Base-by-base conservation (phyloP, 352 stramenopile genomes). In the Phytophthora pini region DNA sequence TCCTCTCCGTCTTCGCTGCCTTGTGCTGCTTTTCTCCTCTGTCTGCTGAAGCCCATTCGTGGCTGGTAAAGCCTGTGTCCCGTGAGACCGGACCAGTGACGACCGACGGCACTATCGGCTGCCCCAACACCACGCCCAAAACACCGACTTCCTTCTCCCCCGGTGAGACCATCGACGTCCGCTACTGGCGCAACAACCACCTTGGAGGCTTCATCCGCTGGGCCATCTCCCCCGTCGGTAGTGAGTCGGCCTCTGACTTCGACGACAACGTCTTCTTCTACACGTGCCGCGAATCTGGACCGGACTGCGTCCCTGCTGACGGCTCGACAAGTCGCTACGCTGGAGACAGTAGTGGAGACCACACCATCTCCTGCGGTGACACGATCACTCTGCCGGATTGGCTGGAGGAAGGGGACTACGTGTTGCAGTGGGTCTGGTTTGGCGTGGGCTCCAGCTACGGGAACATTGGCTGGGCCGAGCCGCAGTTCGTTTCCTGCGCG, bases 381-480 rank as follows among this genome's bases (percentile, higher is more conserved):
- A 84, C 77, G n/a, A 75, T 88, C 64, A 82, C 61, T 41, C 67
- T 88, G 0, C 79, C 79, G 0, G 65, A 85, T 50, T 82, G 77
- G 70, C 48, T 84, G 1, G 49, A 59, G 11, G 60, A 73, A 27
- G 79, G 79, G 3, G 79, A 88, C 65, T 88, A 88, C 41, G 77
- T 87, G 34, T 53, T 89, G 49, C 80, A 89, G 56, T 87, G 77
- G 80, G 74, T 75, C 20, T 87, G 80, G 80, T 77, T 83, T 24
- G 59, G 62, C 15, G 77, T 65, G 10, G 80, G 80, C 20, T 84
- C 72, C 41, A 85, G 74, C 48, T 82, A 76, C 48, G 77, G 80
- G 27, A 81, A 87, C 53, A 68, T 85, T 34, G 76, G 70, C 9
- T 87, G 75, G 77, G 66, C 67, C n/a, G 75, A 77, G 48, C 61